Percentiles rank a stretch among this genome's conserved stretches.
These are phyloP conservation scores for Hansfordia pulvinata DNA, from an alignment of 2,329 filamentous ascomycete genomes.

Conservation along the genomic window DNA sequence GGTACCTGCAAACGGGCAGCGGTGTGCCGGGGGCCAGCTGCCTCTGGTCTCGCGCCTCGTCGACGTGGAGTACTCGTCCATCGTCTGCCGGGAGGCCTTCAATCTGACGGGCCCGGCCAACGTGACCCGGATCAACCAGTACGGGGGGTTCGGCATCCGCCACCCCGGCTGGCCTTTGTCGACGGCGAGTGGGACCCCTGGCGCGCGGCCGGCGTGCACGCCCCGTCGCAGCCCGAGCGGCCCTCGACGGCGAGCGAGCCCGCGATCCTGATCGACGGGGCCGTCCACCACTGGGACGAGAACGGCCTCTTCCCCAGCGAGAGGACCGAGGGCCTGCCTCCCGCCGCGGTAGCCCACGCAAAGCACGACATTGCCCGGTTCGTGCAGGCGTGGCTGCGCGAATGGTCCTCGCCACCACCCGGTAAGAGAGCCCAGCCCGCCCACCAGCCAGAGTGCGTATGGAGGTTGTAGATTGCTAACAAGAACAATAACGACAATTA, in stretches of 20 bases:
- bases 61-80: slow-evolving; percentile 45
- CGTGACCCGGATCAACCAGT: slow-evolving; percentile 56
- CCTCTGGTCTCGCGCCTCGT: slow-evolving; percentile 62
- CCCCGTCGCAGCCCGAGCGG: slow-evolving; percentile 42
- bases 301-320: slow-evolving; percentile 53
- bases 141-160: slow-evolving; percentile 58
- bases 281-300: slow-evolving; percentile 74
- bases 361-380: slow-evolving; percentile 46
- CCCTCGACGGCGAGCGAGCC: slow-evolving; percentile 51
- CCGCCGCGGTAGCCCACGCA: slow-evolving; percentile 39
- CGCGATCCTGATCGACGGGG: slow-evolving; percentile 58
- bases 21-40: slow-evolving; percentile 48
- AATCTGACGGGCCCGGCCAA: slow-evolving; percentile 53
- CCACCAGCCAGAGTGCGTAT: too few relatives aligned
- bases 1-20: slow-evolving; percentile 62
- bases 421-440: too few relatives aligned
- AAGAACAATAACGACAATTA: too few relatives aligned
- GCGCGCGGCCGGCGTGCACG: slow-evolving; percentile 60
- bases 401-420: too few relatives aligned
- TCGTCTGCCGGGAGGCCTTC: slow-evolving; percentile 54
- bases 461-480: too few relatives aligned
- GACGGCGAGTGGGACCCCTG: slow-evolving; percentile 73
- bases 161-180: slow-evolving; percentile 67
- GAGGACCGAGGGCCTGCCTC: slow-evolving; percentile 43
- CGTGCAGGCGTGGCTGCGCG: slow-evolving; percentile 53